phyloP scores from a whole-genome alignment of 2,329 filamentous ascomycete genomes.

The Triangularia setosa region DNA sequence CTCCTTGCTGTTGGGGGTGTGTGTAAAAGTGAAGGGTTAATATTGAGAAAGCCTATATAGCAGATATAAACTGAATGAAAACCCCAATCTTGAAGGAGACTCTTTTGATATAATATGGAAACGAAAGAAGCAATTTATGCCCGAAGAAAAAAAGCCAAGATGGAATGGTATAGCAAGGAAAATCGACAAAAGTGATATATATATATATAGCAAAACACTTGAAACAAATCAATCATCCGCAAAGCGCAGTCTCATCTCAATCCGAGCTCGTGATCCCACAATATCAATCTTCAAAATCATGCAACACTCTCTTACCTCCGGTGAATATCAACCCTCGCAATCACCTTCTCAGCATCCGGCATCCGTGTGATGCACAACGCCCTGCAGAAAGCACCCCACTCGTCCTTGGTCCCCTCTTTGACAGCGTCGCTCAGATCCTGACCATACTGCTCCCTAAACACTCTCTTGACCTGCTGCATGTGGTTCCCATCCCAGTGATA shows the following conservation, averaged over 20 bases:
- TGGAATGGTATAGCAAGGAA: not conserved
- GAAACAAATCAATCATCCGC: not conserved
- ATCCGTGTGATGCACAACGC: conserved; percentile 62
- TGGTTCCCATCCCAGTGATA: conserved; percentile 90
- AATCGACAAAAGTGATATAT: not conserved
- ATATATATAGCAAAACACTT: too few relatives aligned
- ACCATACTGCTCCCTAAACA: conserved; percentile 75
- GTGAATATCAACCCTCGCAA: conserved; percentile 38
- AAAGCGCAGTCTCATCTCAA: not conserved
- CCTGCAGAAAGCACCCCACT: conserved; percentile 74
- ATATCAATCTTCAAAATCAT: not conserved
- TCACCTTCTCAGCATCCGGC: conserved; percentile 54
- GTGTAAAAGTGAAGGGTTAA: too few relatives aligned
- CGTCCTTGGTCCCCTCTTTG: conserved; percentile 68
- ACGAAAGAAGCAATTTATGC: not conserved
- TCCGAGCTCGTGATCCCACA: not conserved
- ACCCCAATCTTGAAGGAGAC: not conserved
- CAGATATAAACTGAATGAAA: not conserved
- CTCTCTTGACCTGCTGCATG: conserved; percentile 71
- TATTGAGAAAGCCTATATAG: not conserved
- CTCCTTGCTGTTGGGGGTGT: too few relatives aligned
- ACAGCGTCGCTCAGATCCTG: conserved; percentile 73
- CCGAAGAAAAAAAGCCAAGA: not conserved
- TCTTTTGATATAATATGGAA: not conserved
- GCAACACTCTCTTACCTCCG: not conserved